Conservation (phyloP, 495 filamentous ascomycete species). For the Aspergillus campestris region DNA sequence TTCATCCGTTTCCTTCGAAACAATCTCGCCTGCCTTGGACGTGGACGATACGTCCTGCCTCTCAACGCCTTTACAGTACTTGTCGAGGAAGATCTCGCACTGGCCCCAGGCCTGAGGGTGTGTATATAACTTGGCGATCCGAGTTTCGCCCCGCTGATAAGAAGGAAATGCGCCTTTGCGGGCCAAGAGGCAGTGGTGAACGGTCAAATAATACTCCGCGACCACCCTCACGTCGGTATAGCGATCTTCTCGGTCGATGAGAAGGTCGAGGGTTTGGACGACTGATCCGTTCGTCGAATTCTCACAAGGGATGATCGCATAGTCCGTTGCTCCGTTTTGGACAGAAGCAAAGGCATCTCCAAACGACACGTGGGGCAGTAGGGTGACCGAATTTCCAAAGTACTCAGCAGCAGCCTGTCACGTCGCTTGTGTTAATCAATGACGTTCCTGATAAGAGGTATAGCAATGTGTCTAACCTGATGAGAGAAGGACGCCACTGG, state of each 20-base stretch:
- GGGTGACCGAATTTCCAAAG: slow-evolving; percentile 46
- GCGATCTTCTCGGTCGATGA: slow-evolving; percentile 57
- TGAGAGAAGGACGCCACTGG: slow-evolving; percentile 82
- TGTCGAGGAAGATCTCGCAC: slow-evolving; percentile 64
- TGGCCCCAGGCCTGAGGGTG: slow-evolving; percentile 95
- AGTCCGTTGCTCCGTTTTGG: slow-evolving; percentile 50
- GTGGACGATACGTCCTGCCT: slow-evolving; percentile 82
- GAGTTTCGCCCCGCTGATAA: slow-evolving; percentile 19
- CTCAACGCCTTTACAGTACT: slow-evolving; percentile 60
- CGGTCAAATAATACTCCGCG: slow-evolving; percentile 72
- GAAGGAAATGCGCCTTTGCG: slow-evolving; percentile 24
- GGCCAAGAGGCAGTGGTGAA: slow-evolving; percentile 77
- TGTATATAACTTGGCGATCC: slow-evolving; percentile 58
- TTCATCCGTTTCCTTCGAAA: slow-evolving; percentile 49
- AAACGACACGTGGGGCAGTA: slow-evolving; percentile 50
- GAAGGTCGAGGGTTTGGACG: slow-evolving; percentile 75
- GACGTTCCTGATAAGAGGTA: slow-evolving; percentile 2
- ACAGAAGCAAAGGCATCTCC: slow-evolving; percentile 73
- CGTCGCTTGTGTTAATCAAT: slow-evolving; percentile 6
- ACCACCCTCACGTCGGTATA: slow-evolving; percentile 64
- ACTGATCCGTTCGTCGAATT: slow-evolving; percentile 93
- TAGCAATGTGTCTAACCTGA: slow-evolving; percentile 51
- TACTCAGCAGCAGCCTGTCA: slow-evolving; percentile 56
- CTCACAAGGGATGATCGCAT: slow-evolving; percentile 89
- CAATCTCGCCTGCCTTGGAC: slow-evolving; percentile 70